Conservation (phyloP, 2,329 filamentous ascomycete genomes). For the Thyridium curvatum region DNA sequence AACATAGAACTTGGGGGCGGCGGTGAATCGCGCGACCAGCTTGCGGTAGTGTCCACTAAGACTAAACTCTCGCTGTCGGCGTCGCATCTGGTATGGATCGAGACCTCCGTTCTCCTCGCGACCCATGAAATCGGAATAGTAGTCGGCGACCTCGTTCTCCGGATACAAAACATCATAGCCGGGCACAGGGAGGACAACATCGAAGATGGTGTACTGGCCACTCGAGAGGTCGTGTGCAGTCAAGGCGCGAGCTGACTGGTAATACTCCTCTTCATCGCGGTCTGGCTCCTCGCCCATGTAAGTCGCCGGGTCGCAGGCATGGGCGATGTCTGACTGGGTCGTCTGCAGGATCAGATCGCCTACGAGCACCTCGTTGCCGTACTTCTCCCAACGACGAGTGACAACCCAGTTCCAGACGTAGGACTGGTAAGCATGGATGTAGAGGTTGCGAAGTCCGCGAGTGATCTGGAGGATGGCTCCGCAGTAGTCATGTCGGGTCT, state of each 20-base stretch:
- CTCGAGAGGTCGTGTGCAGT: conserved; percentile 71
- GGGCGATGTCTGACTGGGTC: conserved; percentile 20
- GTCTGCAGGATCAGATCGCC: conserved; percentile 73
- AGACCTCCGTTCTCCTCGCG: conserved; percentile 69
- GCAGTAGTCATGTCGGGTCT: conserved; percentile 61
- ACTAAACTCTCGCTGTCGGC: conserved; percentile 80
- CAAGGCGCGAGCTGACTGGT: conserved; percentile 60
- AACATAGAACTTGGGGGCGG: conserved; percentile 60
- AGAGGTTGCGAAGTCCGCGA: conserved; percentile 82
- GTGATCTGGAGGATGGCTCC: conserved; percentile 78
- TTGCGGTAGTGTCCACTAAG: conserved; percentile 86
- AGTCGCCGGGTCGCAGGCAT: conserved; percentile 40
- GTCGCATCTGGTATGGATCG: conserved; percentile 81
- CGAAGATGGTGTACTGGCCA: conserved; percentile 74
- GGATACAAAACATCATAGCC: conserved; percentile 89
- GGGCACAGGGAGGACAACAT: conserved; percentile 86
- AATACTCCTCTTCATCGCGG: conserved; percentile 34
- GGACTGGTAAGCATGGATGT: conserved; percentile 94
- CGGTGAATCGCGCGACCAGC: conserved; percentile 65
- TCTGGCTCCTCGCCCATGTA: conserved; percentile 57
- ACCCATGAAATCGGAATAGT: conserved; percentile 82
- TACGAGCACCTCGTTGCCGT: conserved; percentile 67
- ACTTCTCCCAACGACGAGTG: conserved; percentile 71
- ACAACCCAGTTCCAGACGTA: conserved; percentile 87
- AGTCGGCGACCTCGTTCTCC: conserved; percentile 72